phyloP scores from a whole-genome alignment of 129 eudicot species.

The Saposhnikovia divaricata region DNA sequence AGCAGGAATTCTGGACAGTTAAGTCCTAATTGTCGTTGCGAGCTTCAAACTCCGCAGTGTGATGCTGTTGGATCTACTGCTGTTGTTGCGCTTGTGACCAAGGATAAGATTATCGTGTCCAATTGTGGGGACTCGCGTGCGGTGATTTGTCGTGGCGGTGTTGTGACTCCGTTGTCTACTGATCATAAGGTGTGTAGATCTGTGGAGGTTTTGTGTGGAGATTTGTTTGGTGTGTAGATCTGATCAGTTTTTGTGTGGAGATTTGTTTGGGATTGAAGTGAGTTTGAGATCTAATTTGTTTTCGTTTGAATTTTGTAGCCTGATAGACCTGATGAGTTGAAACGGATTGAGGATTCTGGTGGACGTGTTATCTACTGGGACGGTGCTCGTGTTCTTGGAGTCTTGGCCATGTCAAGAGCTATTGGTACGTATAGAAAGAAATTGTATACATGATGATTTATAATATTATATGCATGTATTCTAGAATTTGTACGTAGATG shows the following conservation, averaged over 20 bases:
- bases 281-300: not conserved
- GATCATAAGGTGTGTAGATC: constrained; percentile 81
- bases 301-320: constrained; percentile 37
- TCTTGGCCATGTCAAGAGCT: constrained; percentile 94
- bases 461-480: no score
- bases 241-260: not conserved
- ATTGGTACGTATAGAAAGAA: constrained; percentile 36
- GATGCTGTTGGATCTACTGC: constrained; percentile 99
- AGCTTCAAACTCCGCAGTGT: constrained; percentile 86
- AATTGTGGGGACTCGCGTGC: constrained; percentile 97
- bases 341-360: constrained; percentile 74
- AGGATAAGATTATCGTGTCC: constrained; percentile 64
- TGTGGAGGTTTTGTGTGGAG: not conserved
- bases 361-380: constrained; percentile 98
- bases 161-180: constrained; percentile 67
- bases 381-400: constrained; percentile 91
- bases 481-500: no score
- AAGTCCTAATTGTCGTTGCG: constrained; percentile 58
- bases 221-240: not conserved
- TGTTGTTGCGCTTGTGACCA: constrained; percentile 70
- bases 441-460: no score
- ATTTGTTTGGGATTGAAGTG: no score
- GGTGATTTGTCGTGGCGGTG: constrained; percentile 76
- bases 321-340: constrained; percentile 78
- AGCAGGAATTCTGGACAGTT: constrained; percentile 14